Percentiles rank a stretch among this genome's conserved stretches.
Conservation (phyloP, 106 monocot genomes). For the Apostasia shenzhenica region DNA sequence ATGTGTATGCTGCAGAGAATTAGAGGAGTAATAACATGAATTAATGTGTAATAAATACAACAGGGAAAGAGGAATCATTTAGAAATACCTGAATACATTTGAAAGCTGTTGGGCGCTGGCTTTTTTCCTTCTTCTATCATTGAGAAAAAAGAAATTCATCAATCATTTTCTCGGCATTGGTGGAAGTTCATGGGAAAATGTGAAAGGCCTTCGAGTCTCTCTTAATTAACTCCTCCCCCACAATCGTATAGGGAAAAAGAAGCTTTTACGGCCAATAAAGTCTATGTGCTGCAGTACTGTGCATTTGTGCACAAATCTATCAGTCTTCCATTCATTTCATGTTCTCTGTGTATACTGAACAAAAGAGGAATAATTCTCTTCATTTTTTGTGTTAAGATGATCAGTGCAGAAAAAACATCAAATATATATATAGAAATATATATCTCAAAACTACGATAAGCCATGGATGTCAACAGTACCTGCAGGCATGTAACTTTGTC, state of each 20-base stretch:
- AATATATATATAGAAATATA: too few species aligned
- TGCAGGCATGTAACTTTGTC: too few species aligned
- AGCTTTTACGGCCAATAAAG: neutral
- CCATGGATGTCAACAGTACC: too few species aligned
- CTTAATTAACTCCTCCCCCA: neutral
- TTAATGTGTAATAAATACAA: neutral
- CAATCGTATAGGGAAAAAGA: neutral
- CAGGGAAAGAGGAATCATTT: neutral
- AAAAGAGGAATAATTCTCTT: too few species aligned
- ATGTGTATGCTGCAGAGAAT: neutral
- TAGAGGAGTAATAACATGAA: neutral
- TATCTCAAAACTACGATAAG: too few species aligned
- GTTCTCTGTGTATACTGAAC: too few species aligned
- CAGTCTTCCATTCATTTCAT: too few species aligned
- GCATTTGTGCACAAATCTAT: too few species aligned
- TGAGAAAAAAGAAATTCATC: neutral
- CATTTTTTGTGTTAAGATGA: too few species aligned
- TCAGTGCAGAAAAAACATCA: too few species aligned
- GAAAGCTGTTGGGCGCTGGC: neutral
- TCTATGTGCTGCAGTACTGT: constrained; percentile 7
- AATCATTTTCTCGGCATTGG: neutral
- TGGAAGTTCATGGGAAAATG: neutral
- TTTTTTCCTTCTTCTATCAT: neutral
- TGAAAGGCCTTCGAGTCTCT: neutral
- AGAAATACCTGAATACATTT: neutral